Evolutionary conservation across 805 yeast species (phyloP), one percentile per base, ranked within the genome.

Genomic region (Pichia pseudocactophila): DNA sequence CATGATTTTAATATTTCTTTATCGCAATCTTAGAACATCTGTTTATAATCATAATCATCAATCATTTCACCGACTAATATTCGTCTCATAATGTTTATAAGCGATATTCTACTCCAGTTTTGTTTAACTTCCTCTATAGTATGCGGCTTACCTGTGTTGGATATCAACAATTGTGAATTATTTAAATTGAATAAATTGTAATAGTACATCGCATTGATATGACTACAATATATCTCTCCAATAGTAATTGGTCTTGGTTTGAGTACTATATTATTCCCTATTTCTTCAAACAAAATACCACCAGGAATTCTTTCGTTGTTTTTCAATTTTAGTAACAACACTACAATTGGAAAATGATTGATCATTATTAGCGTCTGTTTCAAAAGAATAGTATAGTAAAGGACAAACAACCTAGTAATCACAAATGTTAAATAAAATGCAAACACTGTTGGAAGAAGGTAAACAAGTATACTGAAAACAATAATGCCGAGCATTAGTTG

Each of bases 341-440:
- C 89, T 62, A 92, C 90, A 10, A 90, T 56, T 2, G 99, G 99
- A 56, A 82, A 76, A 56, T 89, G 89, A 56, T 89, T 90, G 42
- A 88, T 58, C 27, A 76, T 58, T 7, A 89, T 76, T 48, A 86
- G 68, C 0, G 68, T 38, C 34, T 80, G 65, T 50, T 86, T 92
- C 18, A 82, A 59, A 1, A 65, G 39, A 16, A 80, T 78, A 30
- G 74, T 64, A 1, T 69, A 40, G 3, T 66, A 42, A 34, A 85
- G 62, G 4, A 76, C 68, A 0, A 69, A 48, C 30, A 87, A 54
- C 42, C 88, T 67, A 4, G 80, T 65, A 0, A 70, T 46, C 6
- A 85, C 82, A 60, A 88, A 90, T 18, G 80, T 74, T 15, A 78
- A 51, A 56, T 92, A 92, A 57, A 89, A 92, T 12, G 92, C 92